Base-by-base conservation (phyloP, 2,329 filamentous ascomycete species). In the Pyrenophora graminea region DNA sequence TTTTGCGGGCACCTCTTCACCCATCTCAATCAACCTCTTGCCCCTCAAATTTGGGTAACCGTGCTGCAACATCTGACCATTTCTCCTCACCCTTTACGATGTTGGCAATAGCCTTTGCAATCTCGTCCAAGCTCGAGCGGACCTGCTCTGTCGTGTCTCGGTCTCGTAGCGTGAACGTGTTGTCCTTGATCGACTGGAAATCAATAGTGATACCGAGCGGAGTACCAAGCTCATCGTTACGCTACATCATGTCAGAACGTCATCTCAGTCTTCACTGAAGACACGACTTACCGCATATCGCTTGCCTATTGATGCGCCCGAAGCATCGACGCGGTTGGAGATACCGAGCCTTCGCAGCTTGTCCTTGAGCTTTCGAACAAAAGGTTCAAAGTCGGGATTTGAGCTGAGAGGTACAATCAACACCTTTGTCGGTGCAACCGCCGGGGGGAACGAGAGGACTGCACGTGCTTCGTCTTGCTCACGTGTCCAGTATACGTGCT, bases 141-240 rank as follows among this genome's bases (percentile, higher is more conserved):
- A 97, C 91, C 78, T 97, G 93, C 72, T 86, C 89, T 46, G 90
- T 97, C 36, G 87, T 88, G 77, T 97, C 94, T 38, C 58, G 87
- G 73, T 97, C 93, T 70, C 93, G 82, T 59, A 97, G 83, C 1
- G 93, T 97, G 69, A 95, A 84, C 6, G 88, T 89, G 70, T 85
- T 85, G 73, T 97, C 91, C 76, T 96, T 86, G 62, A 96, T 79
- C 40, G 90, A 95, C 80, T 97, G 90, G 83, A 97, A 97, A 45
- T 97, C 93, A 53, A 97, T 85, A 0, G 93, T 97, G 74, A 97
- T 87, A 70, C 91, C 93, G 59, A 97, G 87, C 6, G 93, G 91
- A 38, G 94, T 97, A 67, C 93, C 94, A 52, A 97, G 84, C 78
- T 97, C 93, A 74, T 97, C 93, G 73, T 97, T 97, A 67, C 94